Conservation (phyloP, 257 asterid species). For the Paulownia fortunei region DNA sequence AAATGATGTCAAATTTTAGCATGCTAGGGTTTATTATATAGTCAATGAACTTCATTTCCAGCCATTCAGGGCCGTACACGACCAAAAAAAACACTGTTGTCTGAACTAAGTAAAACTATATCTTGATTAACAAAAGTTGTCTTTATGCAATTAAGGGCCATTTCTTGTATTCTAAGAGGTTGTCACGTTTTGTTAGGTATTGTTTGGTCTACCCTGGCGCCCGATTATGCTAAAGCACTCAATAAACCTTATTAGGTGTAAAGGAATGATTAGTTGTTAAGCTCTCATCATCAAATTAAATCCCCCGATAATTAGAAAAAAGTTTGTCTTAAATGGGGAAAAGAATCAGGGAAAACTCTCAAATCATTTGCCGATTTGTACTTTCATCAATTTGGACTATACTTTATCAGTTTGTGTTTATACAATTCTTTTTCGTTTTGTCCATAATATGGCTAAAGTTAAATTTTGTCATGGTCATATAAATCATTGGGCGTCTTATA, state of each 20-base stretch:
- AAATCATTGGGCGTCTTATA: constrained; percentile 38
- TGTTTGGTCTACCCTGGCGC: constrained; percentile 34
- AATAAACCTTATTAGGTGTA: constrained; percentile 40
- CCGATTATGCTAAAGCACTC: constrained; percentile 29
- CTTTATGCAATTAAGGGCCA: constrained; percentile 13
- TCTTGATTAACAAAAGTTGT: not conserved
- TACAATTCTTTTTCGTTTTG: constrained; percentile 36
- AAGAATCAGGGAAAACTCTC: constrained; percentile 11
- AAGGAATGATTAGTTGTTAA: constrained; percentile 48
- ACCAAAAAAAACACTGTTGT: constrained; percentile 7
- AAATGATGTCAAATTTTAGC: not conserved
- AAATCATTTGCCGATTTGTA: constrained; percentile 66
- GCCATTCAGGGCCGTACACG: constrained; percentile 20
- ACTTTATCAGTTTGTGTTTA: constrained; percentile 44
- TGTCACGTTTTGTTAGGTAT: constrained; percentile 30
- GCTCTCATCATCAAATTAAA: constrained; percentile 23
- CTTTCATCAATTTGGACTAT: constrained; percentile 55
- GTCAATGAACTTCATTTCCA: constrained; percentile 18
- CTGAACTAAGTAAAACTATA: not conserved
- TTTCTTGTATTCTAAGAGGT: not conserved
- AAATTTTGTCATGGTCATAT: constrained; percentile 41
- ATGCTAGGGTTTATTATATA: not conserved
- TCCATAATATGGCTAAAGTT: constrained; percentile 34
- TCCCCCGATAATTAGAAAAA: constrained; percentile 8
- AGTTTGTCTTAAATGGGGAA: constrained; percentile 24